A percentile compares a stretch with the other conserved stretches of the same genome.
phyloP scores from a whole-genome alignment of 1,284 basidiomycete species.

The Fomitopsis betulina region DNA sequence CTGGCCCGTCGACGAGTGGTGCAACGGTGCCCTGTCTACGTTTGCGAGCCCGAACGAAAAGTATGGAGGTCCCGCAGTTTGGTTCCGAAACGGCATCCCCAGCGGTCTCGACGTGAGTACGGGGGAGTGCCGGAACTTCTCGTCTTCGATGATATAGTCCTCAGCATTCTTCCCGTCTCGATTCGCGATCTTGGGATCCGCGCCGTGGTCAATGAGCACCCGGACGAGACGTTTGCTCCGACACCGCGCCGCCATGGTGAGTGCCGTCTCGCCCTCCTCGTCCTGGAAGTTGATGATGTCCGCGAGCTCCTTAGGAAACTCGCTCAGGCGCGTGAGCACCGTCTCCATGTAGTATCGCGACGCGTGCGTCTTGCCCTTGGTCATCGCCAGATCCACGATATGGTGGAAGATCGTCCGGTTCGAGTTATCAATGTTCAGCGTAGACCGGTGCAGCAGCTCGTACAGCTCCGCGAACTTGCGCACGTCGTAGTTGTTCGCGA shows the following conservation, averaged over 20 bases:
- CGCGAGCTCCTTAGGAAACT: conserved; percentile 94
- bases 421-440: conserved; percentile 97
- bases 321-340: conserved; percentile 83
- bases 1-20: conserved; percentile 86
- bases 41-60: conserved; percentile 45
- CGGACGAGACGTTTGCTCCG: conserved; percentile 97
- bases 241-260: conserved; percentile 96
- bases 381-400: conserved; percentile 97
- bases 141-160: conserved; percentile 98
- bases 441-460: conserved; percentile 94
- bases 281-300: conserved; percentile 99
- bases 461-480: conserved; percentile 99
- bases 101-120: conserved; percentile 61
- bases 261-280: conserved; percentile 96
- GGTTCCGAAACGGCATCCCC: conserved; percentile 65
- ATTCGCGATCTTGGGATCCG: conserved; percentile 94
- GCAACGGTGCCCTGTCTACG: conserved; percentile 67
- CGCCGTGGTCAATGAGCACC: conserved; percentile 93
- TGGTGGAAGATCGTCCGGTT: conserved; percentile 99
- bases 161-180: conserved; percentile 96
- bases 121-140: conserved; percentile 92
- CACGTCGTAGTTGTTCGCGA: conserved; percentile 99
- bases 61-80: conserved; percentile 31
- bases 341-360: conserved; percentile 99
- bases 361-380: conserved; percentile 96